These are phyloP conservation scores for Starmerella khaoyaiensis DNA, from an alignment of 805 yeast species.

Conservation along the genomic window DNA sequence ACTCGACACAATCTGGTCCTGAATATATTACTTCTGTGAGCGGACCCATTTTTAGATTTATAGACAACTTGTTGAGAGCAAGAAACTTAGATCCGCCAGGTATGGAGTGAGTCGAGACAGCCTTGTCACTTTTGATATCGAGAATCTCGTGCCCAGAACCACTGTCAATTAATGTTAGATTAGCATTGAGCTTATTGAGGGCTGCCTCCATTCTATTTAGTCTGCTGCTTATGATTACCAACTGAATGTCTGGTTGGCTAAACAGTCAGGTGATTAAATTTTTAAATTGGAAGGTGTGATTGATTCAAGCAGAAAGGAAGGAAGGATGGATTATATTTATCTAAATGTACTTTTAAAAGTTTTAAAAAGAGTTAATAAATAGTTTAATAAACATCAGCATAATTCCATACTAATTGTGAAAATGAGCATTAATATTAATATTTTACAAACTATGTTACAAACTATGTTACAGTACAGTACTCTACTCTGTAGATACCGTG, in stretches of 20 bases:
- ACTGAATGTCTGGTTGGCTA: background rate
- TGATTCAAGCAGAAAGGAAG: too few species aligned
- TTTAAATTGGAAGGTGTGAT: too few species aligned
- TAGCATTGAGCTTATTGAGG: slow-evolving; percentile 9
- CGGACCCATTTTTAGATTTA: slow-evolving; percentile 18
- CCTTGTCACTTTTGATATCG: background rate
- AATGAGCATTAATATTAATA: too few species aligned
- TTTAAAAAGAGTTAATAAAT: too few species aligned
- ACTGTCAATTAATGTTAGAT: slow-evolving; percentile 7
- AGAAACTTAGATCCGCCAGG: slow-evolving; percentile 7
- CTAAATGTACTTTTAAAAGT: too few species aligned
- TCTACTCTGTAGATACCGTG: too few species aligned
- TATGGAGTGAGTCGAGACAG: background rate
- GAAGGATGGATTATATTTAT: too few species aligned
- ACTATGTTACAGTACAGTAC: too few species aligned
- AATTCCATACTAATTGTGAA: too few species aligned
- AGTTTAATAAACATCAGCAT: too few species aligned
- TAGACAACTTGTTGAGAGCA: slow-evolving; percentile 12
- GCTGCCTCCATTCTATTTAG: slow-evolving; percentile 17
- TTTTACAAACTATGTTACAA: too few species aligned
- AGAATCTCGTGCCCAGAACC: slow-evolving; percentile 10
- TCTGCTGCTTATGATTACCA: background rate
- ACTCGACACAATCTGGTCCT: slow-evolving; percentile 5
- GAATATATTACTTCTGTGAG: slow-evolving; percentile 12
- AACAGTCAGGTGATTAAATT: too few species aligned